A percentile compares a stretch with the other conserved stretches of the same genome.
These are phyloP conservation scores for Kandelia obovata DNA, from an alignment of 345 rosid species.

Conservation along the genomic window DNA sequence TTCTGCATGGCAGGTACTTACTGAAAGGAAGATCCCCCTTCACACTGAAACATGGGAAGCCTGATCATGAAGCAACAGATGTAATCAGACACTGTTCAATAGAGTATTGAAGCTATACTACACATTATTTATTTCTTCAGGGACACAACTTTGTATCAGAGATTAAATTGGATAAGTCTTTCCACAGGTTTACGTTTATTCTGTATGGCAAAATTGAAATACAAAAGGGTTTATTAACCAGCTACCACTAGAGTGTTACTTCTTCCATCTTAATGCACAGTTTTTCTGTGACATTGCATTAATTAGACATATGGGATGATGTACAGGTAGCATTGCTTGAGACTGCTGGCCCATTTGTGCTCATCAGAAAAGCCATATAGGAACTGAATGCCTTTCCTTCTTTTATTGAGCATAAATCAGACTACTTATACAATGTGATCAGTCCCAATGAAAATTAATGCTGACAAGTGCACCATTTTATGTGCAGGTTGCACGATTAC, in stretches of 20 bases:
- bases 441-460: conserved; percentile 6
- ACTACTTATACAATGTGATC: too few relatives aligned
- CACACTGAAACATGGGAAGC: conserved; percentile 85
- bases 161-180: not conserved
- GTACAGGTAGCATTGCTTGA: too few relatives aligned
- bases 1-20: conserved; percentile 56
- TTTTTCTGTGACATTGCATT: too few relatives aligned
- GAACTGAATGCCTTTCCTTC: conserved; percentile 3
- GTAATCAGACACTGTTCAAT: conserved; percentile 37
- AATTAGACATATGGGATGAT: too few relatives aligned
- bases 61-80: conserved; percentile 83
- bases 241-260: not conserved
- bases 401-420: not conserved
- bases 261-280: not conserved
- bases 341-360: not conserved
- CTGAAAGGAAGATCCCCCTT: conserved; percentile 67
- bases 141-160: not conserved
- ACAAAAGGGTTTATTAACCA: not conserved
- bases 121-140: conserved; percentile 6
- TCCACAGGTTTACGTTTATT: not conserved
- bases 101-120: not conserved
- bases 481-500: conserved; percentile 61
- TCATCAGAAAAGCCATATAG: not conserved
- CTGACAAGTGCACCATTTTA: conserved; percentile 2
- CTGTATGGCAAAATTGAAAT: not conserved